phyloP scores from a whole-genome alignment of 768 basidiomycete species.

The Termitomyces sp. region DNA sequence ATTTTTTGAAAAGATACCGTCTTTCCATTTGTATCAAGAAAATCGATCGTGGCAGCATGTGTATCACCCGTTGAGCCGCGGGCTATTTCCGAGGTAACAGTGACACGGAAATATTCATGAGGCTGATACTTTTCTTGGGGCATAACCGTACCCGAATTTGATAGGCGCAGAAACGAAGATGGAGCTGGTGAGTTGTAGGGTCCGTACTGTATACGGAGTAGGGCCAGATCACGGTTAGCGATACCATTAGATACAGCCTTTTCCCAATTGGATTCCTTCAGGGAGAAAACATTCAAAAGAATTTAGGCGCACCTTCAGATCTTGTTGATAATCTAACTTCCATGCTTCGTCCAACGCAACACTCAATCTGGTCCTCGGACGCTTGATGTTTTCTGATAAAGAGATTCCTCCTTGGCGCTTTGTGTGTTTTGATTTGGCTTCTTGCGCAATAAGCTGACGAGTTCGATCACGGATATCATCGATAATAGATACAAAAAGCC shows the following conservation, averaged over 20 bases:
- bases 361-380: background rate
- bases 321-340: background rate
- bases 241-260: background rate
- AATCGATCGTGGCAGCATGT: slow-evolving; percentile 10
- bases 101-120: slow-evolving; percentile 10
- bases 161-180: slow-evolving; percentile 7
- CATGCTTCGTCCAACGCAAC: background rate
- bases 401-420: background rate
- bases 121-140: background rate
- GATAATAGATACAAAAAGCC: background rate
- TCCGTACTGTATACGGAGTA: slow-evolving; percentile 2
- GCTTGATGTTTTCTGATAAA: background rate
- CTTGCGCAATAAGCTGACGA: background rate
- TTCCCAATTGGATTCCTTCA: background rate
- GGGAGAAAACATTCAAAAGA: background rate
- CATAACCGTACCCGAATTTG: background rate
- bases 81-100: slow-evolving; percentile 10
- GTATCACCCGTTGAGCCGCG: slow-evolving; percentile 12
- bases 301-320: background rate
- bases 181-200: slow-evolving; percentile 11
- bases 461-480: background rate
- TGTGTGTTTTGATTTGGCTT: background rate
- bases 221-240: background rate
- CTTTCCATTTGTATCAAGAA: background rate
- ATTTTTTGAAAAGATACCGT: background rate